A percentile compares a stretch with the other conserved stretches of the same genome.
Conservation (phyloP, 352 stramenopile genomes). For the Thalassiosira livingstoniorum region DNA sequence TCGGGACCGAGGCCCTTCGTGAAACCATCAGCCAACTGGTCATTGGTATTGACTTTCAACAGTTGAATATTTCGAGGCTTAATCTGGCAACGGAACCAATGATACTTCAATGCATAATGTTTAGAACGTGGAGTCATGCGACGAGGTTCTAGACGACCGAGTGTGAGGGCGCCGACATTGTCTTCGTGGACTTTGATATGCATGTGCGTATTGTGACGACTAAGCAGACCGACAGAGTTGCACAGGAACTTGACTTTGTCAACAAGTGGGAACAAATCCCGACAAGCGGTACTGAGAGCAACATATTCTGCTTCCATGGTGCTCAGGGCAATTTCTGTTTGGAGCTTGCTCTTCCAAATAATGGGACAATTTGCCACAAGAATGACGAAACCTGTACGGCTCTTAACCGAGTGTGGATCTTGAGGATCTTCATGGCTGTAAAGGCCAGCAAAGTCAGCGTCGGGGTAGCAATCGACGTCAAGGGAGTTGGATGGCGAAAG, state of each 20-base stretch:
- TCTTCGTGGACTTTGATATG: constrained; percentile 27
- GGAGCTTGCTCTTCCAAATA: constrained; percentile 55
- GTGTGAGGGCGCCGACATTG: constrained; percentile 3
- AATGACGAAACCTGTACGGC: constrained; percentile 61
- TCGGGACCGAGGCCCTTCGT: constrained; percentile 31
- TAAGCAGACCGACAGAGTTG: background rate
- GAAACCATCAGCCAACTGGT: constrained; percentile 35
- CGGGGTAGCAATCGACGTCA: background rate
- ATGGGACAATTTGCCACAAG: constrained; percentile 34
- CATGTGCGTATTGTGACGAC: background rate
- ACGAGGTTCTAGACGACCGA: background rate
- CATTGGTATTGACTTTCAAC: constrained; percentile 23
- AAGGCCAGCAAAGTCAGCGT: constrained; percentile 46
- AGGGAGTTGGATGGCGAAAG: background rate
- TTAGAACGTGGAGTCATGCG: constrained; percentile 36
- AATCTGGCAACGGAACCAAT: constrained; percentile 40
- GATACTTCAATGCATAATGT: constrained; percentile 43
- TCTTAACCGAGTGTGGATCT: constrained; percentile 35
- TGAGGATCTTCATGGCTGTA: constrained; percentile 14
- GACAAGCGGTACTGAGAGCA: constrained; percentile 18
- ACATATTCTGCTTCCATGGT: constrained; percentile 59
- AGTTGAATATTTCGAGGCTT: constrained; percentile 14
- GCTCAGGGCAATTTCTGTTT: constrained; percentile 43
- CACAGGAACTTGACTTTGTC: background rate
- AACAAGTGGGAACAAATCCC: constrained; percentile 14